phyloP scores from a whole-genome alignment of 2,329 filamentous ascomycete species.

The Botryosphaeria dothidea region DNA sequence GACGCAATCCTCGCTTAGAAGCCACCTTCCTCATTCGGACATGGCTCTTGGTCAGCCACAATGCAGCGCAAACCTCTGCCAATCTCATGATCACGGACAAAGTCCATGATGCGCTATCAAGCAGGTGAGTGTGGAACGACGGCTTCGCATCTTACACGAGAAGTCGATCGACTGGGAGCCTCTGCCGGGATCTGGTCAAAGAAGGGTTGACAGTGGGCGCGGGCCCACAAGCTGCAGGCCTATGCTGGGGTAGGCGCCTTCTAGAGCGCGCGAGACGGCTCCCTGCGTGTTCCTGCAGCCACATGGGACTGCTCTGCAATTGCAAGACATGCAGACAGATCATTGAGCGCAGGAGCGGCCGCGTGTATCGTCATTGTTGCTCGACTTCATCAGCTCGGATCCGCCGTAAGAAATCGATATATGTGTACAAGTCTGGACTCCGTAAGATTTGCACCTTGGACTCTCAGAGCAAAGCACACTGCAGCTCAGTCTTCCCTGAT shows the following conservation, averaged over 20 bases:
- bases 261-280: conserved; percentile 4
- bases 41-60: background rate
- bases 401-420: background rate
- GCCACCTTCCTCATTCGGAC: background rate
- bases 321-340: background rate
- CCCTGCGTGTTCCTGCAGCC: conserved; percentile 13
- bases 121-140: background rate
- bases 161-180: background rate
- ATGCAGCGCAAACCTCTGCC: conserved; percentile 3
- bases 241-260: background rate
- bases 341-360: background rate
- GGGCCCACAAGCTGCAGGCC: conserved; percentile 2
- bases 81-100: conserved; percentile 5
- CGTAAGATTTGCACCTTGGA: background rate
- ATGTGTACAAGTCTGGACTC: background rate
- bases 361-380: background rate
- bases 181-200: background rate
- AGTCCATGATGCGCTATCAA: background rate
- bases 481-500: background rate
- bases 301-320: background rate
- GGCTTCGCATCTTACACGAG: background rate
- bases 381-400: background rate
- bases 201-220: conserved; percentile 1
- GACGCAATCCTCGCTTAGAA: background rate
- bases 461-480: background rate